Base-by-base conservation (phyloP, 805 yeast species). In the Myxozyma nipponensis region DNA sequence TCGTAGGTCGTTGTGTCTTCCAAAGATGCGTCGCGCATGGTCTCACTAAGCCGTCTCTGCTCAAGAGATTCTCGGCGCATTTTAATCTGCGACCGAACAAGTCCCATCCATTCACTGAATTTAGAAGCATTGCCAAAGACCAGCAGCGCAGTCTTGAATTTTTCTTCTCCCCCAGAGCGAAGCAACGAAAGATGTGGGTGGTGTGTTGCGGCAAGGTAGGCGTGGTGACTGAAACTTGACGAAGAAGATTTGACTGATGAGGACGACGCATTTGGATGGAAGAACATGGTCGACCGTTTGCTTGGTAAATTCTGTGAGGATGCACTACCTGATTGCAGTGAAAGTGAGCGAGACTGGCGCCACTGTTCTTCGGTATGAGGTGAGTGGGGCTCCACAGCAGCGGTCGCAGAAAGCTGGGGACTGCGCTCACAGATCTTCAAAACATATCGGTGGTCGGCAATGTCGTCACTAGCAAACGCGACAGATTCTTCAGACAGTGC, bases 391-490 rank as follows among this genome's bases (percentile, higher is more conserved):
- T 6, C 21, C 9, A 7, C 38, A 35, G 32, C 39, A 36, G 13
- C 22, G 13, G 10, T n/a, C 7, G 39, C 22, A 36, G 22, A 15
- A n/a, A 10, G 7, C 13, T 28, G 32, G 13, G 32, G 32, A 13
- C 23, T 23, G 15, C 47, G 50, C 38, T 54, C 56, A 22, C 49
- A 46, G 18, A 54, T 48, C 3, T 49, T 35, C 24, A 54, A 41
- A 5, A 54, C 58, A 19, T 43, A 54, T 36, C 47, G 56, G n/a
- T 42, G 45, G n/a, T 54, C 58, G 2, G 42, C 37, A 39, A 54
- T 41, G 37, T 54, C 58, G 40, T 54, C 58, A 6, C 57, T 52
- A 15, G 58, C 58, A 24, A 52, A 44, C 15, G 58, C 58, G 30
- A 50, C 58, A 3, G 58, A 36, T 15, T 45, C 57, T 9, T 40